Base-by-base conservation (phyloP, 208 protist genomes). In the Leishmania major region DNA sequence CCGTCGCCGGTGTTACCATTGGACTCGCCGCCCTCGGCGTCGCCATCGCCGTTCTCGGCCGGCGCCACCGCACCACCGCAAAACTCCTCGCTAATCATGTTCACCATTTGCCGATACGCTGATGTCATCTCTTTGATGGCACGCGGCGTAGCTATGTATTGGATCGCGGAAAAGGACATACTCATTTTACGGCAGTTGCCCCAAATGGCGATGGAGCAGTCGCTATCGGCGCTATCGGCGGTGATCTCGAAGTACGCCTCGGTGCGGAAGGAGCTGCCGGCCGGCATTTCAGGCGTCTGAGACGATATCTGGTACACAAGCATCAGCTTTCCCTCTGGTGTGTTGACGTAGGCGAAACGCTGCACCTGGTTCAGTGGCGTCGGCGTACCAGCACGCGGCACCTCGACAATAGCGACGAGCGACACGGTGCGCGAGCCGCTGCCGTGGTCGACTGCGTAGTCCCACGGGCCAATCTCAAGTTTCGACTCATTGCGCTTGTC, bases 251-350 rank as follows among this genome's bases (percentile, higher is more conserved):
- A 81, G 69, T 94, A 86, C 37, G 92, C 88, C 86, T 97, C 94
- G 10, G 91, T 95, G 71, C 94, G 90, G 76, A 97, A 97, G 31
- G 91, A 89, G 43, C 84, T 79, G 31, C 94, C 94, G 3, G 84
- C 87, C 40, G 92, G 86, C 35, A 97, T 87, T 79, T 91, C 85
- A 35, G 94, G 94, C 1, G 92, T 97, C 74, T 97, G 91, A 17
- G 92, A 96, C 10, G 94, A 97, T 70, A 97, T 96, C 74, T 97
- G 94, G 75, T 95, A 95, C 25, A 91, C 77, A 1, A 97, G 77
- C 75, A 89, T 37, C n/a, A 92, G 79, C 79, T 85, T 85, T 19
- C 85, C 85, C 57, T 84, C 88, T 6, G 86, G 77, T 6, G 88
- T 87, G 35, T 37, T 90, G 51, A 83, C 51, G 85, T 94, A 96